Conservation (phyloP, 2,329 filamentous ascomycete genomes). For the Fonsecaea nubica region DNA sequence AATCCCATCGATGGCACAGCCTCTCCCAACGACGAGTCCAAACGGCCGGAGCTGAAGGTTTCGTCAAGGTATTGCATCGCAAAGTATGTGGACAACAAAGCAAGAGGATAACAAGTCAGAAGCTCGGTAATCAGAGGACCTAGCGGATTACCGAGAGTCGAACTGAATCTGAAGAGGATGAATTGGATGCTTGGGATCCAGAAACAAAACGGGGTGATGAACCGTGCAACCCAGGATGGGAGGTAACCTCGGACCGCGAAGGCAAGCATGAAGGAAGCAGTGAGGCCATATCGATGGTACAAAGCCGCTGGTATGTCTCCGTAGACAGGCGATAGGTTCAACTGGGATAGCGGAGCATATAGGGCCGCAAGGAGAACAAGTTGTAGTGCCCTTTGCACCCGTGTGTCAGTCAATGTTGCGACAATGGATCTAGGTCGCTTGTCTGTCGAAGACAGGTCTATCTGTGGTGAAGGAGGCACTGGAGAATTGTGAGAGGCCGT, state of each 20-base stretch:
- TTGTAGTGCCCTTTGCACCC: conserved; percentile 42
- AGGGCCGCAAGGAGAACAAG: conserved; percentile 49
- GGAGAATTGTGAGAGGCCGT: not conserved
- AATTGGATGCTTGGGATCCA: conserved; percentile 77
- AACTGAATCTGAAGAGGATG: conserved; percentile 71
- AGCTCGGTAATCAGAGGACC: conserved; percentile 79
- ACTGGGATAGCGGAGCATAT: conserved; percentile 59
- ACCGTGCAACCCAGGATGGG: conserved; percentile 55
- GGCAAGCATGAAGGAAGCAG: conserved; percentile 71
- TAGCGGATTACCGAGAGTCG: conserved; percentile 67
- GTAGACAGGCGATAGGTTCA: conserved; percentile 84
- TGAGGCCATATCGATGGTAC: conserved; percentile 72
- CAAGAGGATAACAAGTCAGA: conserved; percentile 73
- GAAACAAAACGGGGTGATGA: conserved; percentile 73
- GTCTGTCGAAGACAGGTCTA: not conserved
- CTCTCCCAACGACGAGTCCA: conserved; percentile 66
- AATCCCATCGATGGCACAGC: conserved; percentile 69
- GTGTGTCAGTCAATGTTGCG: conserved; percentile 19
- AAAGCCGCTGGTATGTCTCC: conserved; percentile 78
- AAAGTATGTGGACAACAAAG: conserved; percentile 68
- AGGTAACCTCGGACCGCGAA: conserved; percentile 66
- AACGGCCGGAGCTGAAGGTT: conserved; percentile 46
- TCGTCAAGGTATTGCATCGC: conserved; percentile 69
- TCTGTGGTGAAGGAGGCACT: not conserved
- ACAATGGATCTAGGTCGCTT: conserved; percentile 15